Evolutionary conservation across 2,329 filamentous ascomycete species (phyloP).

Genomic region (Ascosphaera aggregata): DNA sequence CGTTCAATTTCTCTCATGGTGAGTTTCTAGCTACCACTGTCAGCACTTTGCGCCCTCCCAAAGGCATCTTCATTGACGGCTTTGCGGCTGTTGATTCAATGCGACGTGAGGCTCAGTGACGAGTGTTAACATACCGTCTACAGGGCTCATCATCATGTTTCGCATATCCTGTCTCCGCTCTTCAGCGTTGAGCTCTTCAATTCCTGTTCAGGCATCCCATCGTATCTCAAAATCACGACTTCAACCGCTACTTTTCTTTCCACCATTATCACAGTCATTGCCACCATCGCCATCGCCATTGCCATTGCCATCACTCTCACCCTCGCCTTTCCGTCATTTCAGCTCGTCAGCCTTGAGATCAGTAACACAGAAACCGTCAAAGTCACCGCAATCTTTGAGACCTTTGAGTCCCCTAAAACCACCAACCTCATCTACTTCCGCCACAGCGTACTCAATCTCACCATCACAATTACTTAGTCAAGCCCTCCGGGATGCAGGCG

Average conservation of each 20-base stretch:
- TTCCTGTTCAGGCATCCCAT: not conserved
- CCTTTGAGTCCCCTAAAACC: slow-evolving; percentile 3
- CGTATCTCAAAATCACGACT: slow-evolving; percentile 1
- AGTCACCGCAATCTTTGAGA: slow-evolving; percentile 3
- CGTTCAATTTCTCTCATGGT: too few species aligned
- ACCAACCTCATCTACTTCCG: slow-evolving; percentile 11
- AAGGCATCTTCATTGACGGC: too few species aligned
- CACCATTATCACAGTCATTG: not conserved
- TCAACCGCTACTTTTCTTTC: slow-evolving; percentile 1
- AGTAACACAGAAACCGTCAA: not conserved
- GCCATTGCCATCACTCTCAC: not conserved
- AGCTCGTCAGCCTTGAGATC: not conserved
- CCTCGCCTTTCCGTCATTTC: not conserved
- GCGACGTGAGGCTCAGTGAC: too few species aligned
- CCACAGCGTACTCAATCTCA: slow-evolving; percentile 7
- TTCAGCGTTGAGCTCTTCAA: not conserved
- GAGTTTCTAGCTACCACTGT: too few species aligned
- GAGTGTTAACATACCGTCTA: not conserved
- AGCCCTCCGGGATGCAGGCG: slow-evolving; percentile 29
- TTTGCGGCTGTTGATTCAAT: too few species aligned
- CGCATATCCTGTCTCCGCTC: not conserved
- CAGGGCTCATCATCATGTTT: slow-evolving; percentile 5
- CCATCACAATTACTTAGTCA: not conserved
- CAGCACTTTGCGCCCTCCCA: too few species aligned
- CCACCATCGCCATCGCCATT: not conserved